phyloP scores from a whole-genome alignment of 352 stramenopile species.

The Blastocystis sp. region DNA sequence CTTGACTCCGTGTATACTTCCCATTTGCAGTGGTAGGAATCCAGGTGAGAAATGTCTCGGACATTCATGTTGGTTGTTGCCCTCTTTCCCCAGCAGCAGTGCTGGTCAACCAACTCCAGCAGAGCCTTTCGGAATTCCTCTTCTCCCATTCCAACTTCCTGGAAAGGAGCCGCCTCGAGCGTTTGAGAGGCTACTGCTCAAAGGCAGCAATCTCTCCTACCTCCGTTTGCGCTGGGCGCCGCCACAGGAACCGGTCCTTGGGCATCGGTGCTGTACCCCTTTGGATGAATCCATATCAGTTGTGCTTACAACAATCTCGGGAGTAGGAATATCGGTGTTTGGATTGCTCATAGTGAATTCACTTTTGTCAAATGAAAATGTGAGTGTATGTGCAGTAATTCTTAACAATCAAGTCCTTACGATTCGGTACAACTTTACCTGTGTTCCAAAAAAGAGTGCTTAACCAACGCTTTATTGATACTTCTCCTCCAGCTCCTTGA shows the following conservation, averaged over 20 bases:
- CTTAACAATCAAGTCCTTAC: no score
- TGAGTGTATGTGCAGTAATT: no score
- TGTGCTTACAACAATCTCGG: not conserved
- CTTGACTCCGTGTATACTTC: conserved; percentile 49
- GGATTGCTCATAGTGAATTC: no score
- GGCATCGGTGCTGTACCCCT: not conserved
- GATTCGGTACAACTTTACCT: no score
- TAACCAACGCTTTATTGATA: conserved; percentile 37
- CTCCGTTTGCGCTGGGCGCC: not conserved
- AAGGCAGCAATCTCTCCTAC: not conserved
- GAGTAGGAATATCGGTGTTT: no score
- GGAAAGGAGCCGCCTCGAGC: not conserved
- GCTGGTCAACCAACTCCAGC: not conserved
- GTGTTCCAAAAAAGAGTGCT: no score
- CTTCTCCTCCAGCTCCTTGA: conserved; percentile 47
- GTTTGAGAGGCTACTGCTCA: not conserved
- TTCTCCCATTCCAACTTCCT: not conserved
- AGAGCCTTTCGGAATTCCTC: conserved; percentile 1
- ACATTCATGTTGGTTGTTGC: conserved; percentile 19
- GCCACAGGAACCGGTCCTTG: not conserved
- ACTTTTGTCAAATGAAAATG: no score
- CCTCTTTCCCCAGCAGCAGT: conserved; percentile 41
- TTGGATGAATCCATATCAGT: not conserved
- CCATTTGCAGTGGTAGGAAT: conserved; percentile 36
- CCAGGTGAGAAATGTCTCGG: not conserved